Conservation (phyloP, 2,329 filamentous ascomycete species). For the Xylariales sp. region DNA sequence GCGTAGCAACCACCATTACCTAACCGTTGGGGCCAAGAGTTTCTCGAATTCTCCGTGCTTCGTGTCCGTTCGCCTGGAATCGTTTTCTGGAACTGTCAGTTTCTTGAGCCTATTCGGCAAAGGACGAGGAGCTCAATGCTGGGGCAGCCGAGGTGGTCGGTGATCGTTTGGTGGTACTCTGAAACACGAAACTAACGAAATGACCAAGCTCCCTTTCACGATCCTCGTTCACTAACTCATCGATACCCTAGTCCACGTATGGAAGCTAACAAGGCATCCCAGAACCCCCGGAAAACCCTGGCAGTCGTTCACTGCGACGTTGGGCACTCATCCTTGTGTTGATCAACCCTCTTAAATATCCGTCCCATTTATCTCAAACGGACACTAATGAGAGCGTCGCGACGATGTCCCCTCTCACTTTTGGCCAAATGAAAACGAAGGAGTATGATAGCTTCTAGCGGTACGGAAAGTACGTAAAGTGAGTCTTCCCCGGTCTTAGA, state of each 20-base stretch:
- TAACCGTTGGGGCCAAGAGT: slow-evolving; percentile 11
- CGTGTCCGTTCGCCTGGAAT: neutral
- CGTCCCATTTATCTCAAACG: slow-evolving; percentile 52
- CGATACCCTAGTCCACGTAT: slow-evolving; percentile 15
- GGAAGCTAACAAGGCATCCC: slow-evolving; percentile 14
- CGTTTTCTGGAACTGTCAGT: slow-evolving; percentile 13
- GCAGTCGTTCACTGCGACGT: slow-evolving; percentile 15
- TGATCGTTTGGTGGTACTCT: slow-evolving; percentile 7
- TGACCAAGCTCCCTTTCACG: slow-evolving; percentile 12
- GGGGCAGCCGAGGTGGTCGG: slow-evolving; percentile 13
- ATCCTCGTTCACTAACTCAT: slow-evolving; percentile 17
- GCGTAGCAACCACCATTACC: neutral
- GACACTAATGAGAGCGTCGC: slow-evolving; percentile 1
- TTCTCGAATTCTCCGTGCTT: slow-evolving; percentile 20
- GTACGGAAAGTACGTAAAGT: slow-evolving; percentile 3
- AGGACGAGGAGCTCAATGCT: slow-evolving; percentile 10
- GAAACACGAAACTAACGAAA: slow-evolving; percentile 14
- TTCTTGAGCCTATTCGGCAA: slow-evolving; percentile 16
- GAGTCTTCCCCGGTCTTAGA: slow-evolving; percentile 1
- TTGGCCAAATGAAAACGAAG: slow-evolving; percentile 7
- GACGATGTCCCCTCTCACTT: neutral
- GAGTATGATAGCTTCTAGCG: neutral
- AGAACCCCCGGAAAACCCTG: slow-evolving; percentile 15
- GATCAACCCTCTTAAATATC: slow-evolving; percentile 42
- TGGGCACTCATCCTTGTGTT: slow-evolving; percentile 30